Evolutionary conservation across 345 rosid genomes (phyloP).

Genomic region (Populus euphratica): DNA sequence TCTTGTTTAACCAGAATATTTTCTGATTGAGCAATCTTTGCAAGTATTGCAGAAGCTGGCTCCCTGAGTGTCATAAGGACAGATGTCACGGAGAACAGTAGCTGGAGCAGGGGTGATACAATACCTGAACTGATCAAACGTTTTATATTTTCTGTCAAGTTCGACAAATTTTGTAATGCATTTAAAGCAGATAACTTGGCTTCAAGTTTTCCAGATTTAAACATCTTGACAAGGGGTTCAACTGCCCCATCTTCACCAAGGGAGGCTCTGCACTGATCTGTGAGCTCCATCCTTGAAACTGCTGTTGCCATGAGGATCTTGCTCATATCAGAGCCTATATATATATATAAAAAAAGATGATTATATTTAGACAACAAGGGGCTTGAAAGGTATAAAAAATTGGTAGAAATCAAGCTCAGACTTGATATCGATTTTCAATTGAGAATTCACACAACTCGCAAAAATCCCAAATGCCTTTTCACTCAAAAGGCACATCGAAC

Average conservation of each 20-base stretch:
- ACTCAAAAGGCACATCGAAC: neutral
- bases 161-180: constrained; percentile 56
- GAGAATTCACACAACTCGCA: neutral
- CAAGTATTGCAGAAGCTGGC: constrained; percentile 71
- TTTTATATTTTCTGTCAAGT: constrained; percentile 40
- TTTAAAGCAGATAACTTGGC: constrained; percentile 60
- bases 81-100: constrained; percentile 76
- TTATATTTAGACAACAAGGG: neutral
- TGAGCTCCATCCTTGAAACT: constrained; percentile 61
- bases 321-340: constrained; percentile 67
- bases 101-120: constrained; percentile 52
- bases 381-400: neutral
- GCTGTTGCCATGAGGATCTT: constrained; percentile 81
- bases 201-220: constrained; percentile 63
- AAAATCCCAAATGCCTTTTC: neutral
- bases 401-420: neutral
- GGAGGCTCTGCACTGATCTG: constrained; percentile 56
- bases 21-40: constrained; percentile 57
- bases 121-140: constrained; percentile 52
- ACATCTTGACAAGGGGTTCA: constrained; percentile 57
- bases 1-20: constrained; percentile 51
- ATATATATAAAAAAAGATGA: constrained; percentile 22
- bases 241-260: constrained; percentile 66
- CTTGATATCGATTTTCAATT: neutral
- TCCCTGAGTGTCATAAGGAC: constrained; percentile 74